A percentile compares a stretch with the other conserved stretches of the same genome.
phyloP scores from a whole-genome alignment of 306 rosid genomes.

The Luffa aegyptiaca region DNA sequence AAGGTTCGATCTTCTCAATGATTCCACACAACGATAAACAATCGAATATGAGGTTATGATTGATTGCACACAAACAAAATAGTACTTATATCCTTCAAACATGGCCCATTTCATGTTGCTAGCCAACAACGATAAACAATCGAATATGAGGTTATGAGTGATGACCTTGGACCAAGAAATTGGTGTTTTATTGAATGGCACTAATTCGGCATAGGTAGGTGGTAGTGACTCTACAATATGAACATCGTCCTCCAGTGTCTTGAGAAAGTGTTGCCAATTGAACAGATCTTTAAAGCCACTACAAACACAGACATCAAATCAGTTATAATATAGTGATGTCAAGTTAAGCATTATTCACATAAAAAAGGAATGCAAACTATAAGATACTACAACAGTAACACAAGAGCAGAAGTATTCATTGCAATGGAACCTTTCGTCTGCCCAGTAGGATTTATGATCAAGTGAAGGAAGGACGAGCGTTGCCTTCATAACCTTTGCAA shows the following conservation, averaged over 20 bases:
- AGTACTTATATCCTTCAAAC: neutral
- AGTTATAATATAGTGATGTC: neutral
- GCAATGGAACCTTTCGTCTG: slow-evolving; percentile 76
- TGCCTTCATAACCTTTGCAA: slow-evolving; percentile 86
- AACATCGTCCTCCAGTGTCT: slow-evolving; percentile 71
- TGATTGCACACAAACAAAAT: neutral
- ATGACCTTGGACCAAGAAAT: slow-evolving; percentile 93
- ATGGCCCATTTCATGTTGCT: neutral
- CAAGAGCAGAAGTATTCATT: neutral
- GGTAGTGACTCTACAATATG: slow-evolving; percentile 80
- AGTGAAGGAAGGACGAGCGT: slow-evolving; percentile 94
- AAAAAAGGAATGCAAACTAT: neutral
- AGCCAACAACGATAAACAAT: neutral
- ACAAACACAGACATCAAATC: slow-evolving; percentile 17
- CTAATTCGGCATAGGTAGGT: slow-evolving; percentile 48
- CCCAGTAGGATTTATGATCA: slow-evolving; percentile 93
- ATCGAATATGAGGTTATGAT: no score
- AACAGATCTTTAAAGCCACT: slow-evolving; percentile 96
- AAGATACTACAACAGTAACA: neutral
- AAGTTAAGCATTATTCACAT: neutral
- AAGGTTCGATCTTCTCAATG: neutral
- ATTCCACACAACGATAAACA: neutral
- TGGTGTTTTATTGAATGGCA: slow-evolving; percentile 74
- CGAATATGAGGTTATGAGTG: neutral
- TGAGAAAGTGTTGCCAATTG: slow-evolving; percentile 80